Conservation (phyloP, 257 asterid genomes). For the Jaltomata sinuosa region DNA sequence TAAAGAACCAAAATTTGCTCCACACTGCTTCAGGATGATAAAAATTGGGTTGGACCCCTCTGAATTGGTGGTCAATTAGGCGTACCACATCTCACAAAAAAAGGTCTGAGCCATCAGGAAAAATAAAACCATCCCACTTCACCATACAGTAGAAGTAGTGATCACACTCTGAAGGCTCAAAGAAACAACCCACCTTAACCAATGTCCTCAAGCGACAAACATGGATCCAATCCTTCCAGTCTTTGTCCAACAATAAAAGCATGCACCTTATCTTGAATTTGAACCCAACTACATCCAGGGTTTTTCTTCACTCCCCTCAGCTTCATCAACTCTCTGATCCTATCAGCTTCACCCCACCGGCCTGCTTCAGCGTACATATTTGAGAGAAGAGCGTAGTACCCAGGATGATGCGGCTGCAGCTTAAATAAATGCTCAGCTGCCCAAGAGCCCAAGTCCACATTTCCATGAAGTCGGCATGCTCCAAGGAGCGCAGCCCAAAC, state of each 20-base stretch:
- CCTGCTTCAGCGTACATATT: constrained; percentile 81
- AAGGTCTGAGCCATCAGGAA: neutral
- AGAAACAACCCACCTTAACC: neutral
- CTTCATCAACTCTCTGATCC: constrained; percentile 55
- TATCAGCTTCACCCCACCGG: constrained; percentile 69
- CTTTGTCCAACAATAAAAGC: constrained; percentile 38
- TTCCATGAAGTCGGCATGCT: constrained; percentile 53
- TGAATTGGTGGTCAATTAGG: neutral
- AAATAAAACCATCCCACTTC: neutral
- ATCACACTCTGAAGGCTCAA: neutral
- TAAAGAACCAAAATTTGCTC: neutral
- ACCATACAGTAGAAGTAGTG: too few relatives aligned
- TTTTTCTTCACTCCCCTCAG: constrained; percentile 55
- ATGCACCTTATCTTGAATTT: constrained; percentile 27
- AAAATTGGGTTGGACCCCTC: neutral
- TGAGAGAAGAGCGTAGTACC: constrained; percentile 57
- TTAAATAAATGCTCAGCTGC: constrained; percentile 57
- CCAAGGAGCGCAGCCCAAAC: constrained; percentile 81
- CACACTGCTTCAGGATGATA: neutral
- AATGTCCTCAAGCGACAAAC: constrained; percentile 15
- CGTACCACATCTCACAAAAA: neutral
- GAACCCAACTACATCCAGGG: constrained; percentile 84
- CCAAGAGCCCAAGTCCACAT: constrained; percentile 62
- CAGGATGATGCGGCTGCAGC: constrained; percentile 59
- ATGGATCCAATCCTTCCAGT: constrained; percentile 22